phyloP scores from a whole-genome alignment of 2,329 filamentous ascomycete genomes.

The Fusarium sp. region DNA sequence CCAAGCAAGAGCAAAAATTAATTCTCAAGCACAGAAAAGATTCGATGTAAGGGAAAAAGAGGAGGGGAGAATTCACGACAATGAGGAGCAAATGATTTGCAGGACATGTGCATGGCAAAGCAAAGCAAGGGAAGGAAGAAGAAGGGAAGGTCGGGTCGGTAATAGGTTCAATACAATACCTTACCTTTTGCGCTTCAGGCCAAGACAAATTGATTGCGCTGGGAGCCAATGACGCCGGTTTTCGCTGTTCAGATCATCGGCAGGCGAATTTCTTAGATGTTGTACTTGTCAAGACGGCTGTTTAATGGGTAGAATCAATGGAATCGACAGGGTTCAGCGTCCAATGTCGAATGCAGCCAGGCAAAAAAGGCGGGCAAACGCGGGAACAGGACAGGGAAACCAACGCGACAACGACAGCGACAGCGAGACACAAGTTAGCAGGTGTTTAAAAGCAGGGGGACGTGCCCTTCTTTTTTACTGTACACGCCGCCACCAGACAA shows the following conservation, averaged over 20 bases:
- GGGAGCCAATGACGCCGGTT: conserved; percentile 47
- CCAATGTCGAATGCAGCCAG: conserved; percentile 14
- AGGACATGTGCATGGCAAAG: conserved; percentile 6
- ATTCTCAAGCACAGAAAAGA: conserved; percentile 9
- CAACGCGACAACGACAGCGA: background rate
- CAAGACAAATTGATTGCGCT: conserved; percentile 41
- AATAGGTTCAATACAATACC: conserved; percentile 6
- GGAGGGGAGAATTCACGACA: conserved; percentile 16
- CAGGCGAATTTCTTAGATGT: conserved; percentile 46
- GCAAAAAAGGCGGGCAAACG: conserved; percentile 37
- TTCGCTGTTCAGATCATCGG: conserved; percentile 47
- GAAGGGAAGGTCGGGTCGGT: conserved; percentile 20
- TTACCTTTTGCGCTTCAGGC: conserved; percentile 25
- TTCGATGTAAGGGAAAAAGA: conserved; percentile 6
- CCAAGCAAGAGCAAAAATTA: conserved; percentile 19
- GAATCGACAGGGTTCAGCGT: conserved; percentile 39
- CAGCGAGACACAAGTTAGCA: background rate
- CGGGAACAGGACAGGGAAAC: conserved; percentile 19
- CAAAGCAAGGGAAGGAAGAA: conserved; percentile 5
- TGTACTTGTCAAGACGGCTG: conserved; percentile 38
- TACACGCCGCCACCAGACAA: conserved; percentile 23
- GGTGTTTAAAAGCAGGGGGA: conserved; percentile 26
- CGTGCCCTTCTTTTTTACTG: conserved; percentile 16
- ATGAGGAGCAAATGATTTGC: conserved; percentile 33
- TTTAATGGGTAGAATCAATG: conserved; percentile 27